Conservation (phyloP, 768 basidiomycete genomes). For the Pleurotus eryngii region DNA sequence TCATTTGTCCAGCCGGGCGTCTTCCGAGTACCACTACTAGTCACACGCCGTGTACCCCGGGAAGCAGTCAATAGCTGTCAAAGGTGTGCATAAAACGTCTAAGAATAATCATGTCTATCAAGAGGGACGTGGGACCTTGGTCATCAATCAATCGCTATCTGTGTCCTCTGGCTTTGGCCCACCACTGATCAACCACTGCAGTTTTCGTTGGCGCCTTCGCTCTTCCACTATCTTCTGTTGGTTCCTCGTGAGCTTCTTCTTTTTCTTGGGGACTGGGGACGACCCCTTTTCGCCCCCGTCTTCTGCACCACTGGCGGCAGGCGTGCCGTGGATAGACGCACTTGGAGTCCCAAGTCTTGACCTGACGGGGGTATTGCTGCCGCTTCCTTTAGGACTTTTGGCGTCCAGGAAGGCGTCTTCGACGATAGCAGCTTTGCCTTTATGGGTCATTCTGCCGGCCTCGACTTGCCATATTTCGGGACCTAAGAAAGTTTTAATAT, state of each 20-base stretch:
- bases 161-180: slow-evolving; percentile 84
- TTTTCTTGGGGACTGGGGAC: slow-evolving; percentile 51
- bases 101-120: no score
- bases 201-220: slow-evolving; percentile 72
- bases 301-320: slow-evolving; percentile 77
- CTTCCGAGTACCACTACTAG: no score
- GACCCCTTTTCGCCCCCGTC: slow-evolving; percentile 26
- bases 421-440: slow-evolving; percentile 82
- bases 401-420: slow-evolving; percentile 80
- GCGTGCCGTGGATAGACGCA: slow-evolving; percentile 70
- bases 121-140: background rate
- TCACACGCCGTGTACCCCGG: no score
- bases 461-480: slow-evolving; percentile 97
- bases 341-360: slow-evolving; percentile 70
- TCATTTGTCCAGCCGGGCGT: no score
- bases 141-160: slow-evolving; percentile 47
- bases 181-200: slow-evolving; percentile 80
- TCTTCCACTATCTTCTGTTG: slow-evolving; percentile 89
- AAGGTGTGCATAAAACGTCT: no score
- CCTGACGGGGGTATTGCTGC: slow-evolving; percentile 64
- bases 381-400: slow-evolving; percentile 69
- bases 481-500: slow-evolving; percentile 31
- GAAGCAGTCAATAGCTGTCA: no score
- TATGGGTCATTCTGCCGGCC: slow-evolving; percentile 75
- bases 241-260: slow-evolving; percentile 90